phyloP scores from a whole-genome alignment of 2,329 filamentous ascomycete species.

The Fusarium tjaetaba region DNA sequence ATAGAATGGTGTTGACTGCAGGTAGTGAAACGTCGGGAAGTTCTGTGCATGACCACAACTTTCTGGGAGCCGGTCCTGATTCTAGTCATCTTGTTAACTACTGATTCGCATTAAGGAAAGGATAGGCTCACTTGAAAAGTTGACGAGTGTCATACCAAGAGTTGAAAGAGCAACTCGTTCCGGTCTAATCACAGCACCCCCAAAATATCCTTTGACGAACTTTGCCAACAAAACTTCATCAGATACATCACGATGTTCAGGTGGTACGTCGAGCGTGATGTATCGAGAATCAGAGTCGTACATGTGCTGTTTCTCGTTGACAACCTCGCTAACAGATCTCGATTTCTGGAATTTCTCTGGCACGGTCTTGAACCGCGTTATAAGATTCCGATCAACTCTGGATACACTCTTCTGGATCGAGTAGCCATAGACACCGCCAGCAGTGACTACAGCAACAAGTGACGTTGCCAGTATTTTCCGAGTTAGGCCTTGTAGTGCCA shows the following conservation, averaged over 20 bases:
- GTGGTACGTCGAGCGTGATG: constrained; percentile 37
- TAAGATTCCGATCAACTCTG: constrained; percentile 14
- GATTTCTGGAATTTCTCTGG: constrained; percentile 42
- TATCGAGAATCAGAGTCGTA: constrained; percentile 38
- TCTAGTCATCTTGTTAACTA: constrained; percentile 3
- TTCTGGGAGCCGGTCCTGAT: not conserved
- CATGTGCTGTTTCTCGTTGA: constrained; percentile 40
- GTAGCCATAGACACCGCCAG: constrained; percentile 30
- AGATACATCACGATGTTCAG: constrained; percentile 11
- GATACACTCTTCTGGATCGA: constrained; percentile 24
- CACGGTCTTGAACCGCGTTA: constrained; percentile 23
- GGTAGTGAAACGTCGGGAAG: constrained; percentile 33
- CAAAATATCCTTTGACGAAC: constrained; percentile 46
- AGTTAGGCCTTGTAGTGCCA: constrained; percentile 25
- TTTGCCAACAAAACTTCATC: constrained; percentile 44
- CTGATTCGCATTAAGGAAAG: fast-evolving
- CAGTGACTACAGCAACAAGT: constrained; percentile 6
- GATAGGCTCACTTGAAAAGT: constrained; percentile 26
- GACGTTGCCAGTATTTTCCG: constrained; percentile 29
- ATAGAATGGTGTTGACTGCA: constrained; percentile 34
- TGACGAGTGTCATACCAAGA: constrained; percentile 14
- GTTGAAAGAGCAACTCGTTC: constrained; percentile 36
- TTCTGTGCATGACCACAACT: constrained; percentile 33
- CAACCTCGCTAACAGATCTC: constrained; percentile 33
- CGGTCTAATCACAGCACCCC: constrained; percentile 43